These are phyloP conservation scores for Malus hybrid DNA, from an alignment of 331 rosid species.

Conservation along the genomic window DNA sequence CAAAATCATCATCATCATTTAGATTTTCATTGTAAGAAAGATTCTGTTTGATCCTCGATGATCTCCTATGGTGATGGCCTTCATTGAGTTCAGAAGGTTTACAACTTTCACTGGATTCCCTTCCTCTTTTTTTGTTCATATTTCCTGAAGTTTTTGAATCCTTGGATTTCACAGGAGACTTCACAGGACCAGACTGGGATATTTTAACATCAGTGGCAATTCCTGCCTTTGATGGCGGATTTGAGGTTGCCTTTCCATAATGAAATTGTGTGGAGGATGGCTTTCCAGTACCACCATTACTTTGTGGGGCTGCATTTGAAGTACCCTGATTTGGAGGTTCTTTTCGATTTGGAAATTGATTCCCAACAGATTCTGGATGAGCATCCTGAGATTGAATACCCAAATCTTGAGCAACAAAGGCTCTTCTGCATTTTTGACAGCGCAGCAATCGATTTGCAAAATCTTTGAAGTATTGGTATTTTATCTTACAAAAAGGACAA, in stretches of 20 bases:
- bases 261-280: slow-evolving; percentile 13
- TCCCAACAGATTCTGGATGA: slow-evolving; percentile 18
- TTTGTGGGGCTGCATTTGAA: slow-evolving; percentile 27
- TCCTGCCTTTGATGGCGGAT: slow-evolving; percentile 27
- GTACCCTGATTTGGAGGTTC: slow-evolving; percentile 31
- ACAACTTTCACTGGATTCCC: slow-evolving; percentile 29
- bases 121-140: slow-evolving; percentile 40
- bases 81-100: slow-evolving; percentile 23
- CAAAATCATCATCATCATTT: slow-evolving; percentile 29
- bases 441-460: slow-evolving; percentile 26
- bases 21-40: slow-evolving; percentile 30
- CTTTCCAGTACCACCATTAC: slow-evolving; percentile 21
- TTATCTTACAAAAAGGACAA: slow-evolving; percentile 47
- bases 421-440: slow-evolving; percentile 48
- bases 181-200: slow-evolving; percentile 26
- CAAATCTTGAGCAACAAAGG: slow-evolving; percentile 43
- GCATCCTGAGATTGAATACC: slow-evolving; percentile 14
- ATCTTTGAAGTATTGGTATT: slow-evolving; percentile 44
- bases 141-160: slow-evolving; percentile 21
- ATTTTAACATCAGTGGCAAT: slow-evolving; percentile 21
- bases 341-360: slow-evolving; percentile 19
- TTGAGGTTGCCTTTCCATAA: slow-evolving; percentile 4
- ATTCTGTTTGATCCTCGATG: slow-evolving; percentile 41
- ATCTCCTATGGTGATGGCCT: slow-evolving; percentile 24
- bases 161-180: slow-evolving; percentile 30